A percentile compares a stretch with the other conserved stretches of the same genome.
phyloP scores from a whole-genome alignment of 768 basidiomycete species.

The Suillus subluteus region DNA sequence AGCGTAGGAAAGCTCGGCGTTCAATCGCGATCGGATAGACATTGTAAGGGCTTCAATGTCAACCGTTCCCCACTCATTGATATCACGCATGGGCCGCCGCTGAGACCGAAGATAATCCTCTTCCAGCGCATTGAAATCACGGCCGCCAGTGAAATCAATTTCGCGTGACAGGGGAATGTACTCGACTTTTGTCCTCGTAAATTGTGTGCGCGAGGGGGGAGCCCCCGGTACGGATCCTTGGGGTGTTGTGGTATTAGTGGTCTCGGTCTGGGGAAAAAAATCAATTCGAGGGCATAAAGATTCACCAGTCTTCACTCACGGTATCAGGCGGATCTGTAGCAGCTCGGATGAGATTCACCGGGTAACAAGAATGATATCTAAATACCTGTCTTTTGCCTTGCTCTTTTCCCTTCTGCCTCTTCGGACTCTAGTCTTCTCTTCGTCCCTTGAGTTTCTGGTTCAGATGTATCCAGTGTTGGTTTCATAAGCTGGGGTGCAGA shows the following conservation, averaged over 20 bases:
- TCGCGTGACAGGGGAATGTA: constrained; percentile 83
- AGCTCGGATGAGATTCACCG: constrained; percentile 31
- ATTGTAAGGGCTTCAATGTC: constrained; percentile 95
- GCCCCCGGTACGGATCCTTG: constrained; percentile 33
- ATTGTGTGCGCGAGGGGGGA: constrained; percentile 47
- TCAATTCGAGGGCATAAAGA: constrained; percentile 12
- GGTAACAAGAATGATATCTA: constrained; percentile 25
- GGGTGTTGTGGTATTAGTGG: constrained; percentile 12
- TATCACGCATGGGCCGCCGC: constrained; percentile 64
- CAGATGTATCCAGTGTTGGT: constrained; percentile 33
- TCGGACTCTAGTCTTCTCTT: constrained; percentile 76
- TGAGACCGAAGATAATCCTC: constrained; percentile 57
- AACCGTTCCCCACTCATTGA: constrained; percentile 85
- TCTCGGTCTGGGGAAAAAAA: constrained; percentile 7
- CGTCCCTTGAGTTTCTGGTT: constrained; percentile 63
- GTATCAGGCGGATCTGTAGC: constrained; percentile 52
- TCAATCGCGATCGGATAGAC: constrained; percentile 85
- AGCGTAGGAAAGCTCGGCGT: constrained; percentile 86
- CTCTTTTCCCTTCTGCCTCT: constrained; percentile 70
- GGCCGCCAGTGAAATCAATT: constrained; percentile 77
- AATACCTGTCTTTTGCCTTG: constrained; percentile 70
- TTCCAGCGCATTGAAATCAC: constrained; percentile 72
- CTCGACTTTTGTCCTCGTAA: constrained; percentile 81
- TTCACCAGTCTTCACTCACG: constrained; percentile 39
- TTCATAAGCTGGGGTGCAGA: constrained; percentile 8